Conservation (phyloP, 495 filamentous ascomycete genomes). For the Annulohypoxylon stygium region DNA sequence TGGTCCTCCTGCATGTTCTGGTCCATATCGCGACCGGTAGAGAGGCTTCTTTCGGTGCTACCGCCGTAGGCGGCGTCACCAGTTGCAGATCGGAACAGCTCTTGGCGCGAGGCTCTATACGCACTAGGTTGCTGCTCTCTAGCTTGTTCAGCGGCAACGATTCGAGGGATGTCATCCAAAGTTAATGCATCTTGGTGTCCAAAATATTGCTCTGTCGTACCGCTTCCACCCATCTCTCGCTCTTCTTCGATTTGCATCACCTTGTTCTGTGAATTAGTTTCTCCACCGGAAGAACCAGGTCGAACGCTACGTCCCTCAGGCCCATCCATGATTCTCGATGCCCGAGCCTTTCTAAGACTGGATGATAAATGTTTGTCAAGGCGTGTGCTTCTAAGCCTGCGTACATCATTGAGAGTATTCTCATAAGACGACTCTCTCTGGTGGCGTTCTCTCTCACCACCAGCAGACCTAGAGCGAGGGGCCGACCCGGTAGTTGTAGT, state of each 20-base stretch:
- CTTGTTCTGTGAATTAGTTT: conserved; percentile 68
- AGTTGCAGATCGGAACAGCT: conserved; percentile 75
- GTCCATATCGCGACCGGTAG: conserved; percentile 69
- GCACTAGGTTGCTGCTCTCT: conserved; percentile 86
- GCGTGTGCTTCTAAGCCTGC: conserved; percentile 88
- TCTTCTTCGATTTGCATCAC: conserved; percentile 89
- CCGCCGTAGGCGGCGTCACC: conserved; percentile 75
- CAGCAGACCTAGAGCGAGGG: conserved; percentile 79
- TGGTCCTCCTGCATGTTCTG: conserved; percentile 61
- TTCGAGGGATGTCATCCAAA: conserved; percentile 96
- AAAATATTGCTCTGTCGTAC: conserved; percentile 81
- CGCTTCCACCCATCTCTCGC: conserved; percentile 77
- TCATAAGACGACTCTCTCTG: conserved; percentile 84
- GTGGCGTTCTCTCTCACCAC: conserved; percentile 67
- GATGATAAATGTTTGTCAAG: conserved; percentile 94
- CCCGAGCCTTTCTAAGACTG: conserved; percentile 88
- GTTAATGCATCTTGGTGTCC: conserved; percentile 92
- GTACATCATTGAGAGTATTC: conserved; percentile 95
- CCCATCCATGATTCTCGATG: conserved; percentile 92
- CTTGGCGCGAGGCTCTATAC: conserved; percentile 76
- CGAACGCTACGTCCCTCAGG: conserved; percentile 82
- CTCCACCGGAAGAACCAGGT: conserved; percentile 83
- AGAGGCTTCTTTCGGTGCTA: conserved; percentile 84
- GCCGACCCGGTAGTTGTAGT: conserved; percentile 68
- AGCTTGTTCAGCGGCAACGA: conserved; percentile 95